Base-by-base conservation (phyloP, 2,329 filamentous ascomycete species). In the Epichloe typhina region DNA sequence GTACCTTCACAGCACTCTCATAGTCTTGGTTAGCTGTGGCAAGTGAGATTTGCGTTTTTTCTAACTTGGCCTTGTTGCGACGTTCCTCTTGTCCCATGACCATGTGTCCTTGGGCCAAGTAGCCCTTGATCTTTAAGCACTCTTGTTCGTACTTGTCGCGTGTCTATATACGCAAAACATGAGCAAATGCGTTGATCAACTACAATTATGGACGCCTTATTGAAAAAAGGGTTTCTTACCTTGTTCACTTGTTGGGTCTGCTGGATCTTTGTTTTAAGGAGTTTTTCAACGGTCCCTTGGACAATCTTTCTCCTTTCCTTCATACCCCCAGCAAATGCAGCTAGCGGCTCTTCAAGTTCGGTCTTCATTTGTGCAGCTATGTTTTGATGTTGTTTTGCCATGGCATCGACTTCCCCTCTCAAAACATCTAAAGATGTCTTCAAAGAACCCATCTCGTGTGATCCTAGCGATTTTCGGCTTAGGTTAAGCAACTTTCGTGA, bases 11-110 rank as follows among this genome's bases (percentile, higher is more conserved):
- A 0, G 93, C 89, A 48, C 81, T 80, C 66, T 98, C 91, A 64
- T 98, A 98, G 61, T 97, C 93, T 43, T 82, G 83, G 68, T 94
- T 97, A 54, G 90, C 90, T 7, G 83, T 83, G 0, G 90, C 90
- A 53, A 98, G 78, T 61, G 90, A 94, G 60, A 96, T 93, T 66
- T 98, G 93, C 1, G 93, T 97, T 77, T 98, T 98, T 98, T 98
- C 93, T 42, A 98, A 78, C 69, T 95, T 97, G 21, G 91, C 90
- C 71, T 98, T 98, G 69, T 98, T 98, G 71, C 95, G 96, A 31
- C 93, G 82, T 72, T 98, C 93, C 66, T 98, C 93, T 61, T 98
- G 93, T 13, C 93, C 93, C 93, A 98, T 98, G 52, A 98, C 93
- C 93, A 98, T 98, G 66, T 98, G 94, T 9, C 93, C 93, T 68